A percentile compares a stretch with the other conserved stretches of the same genome.
These are phyloP conservation scores for Collybiopsis luxurians DNA, from an alignment of 768 basidiomycete genomes.

Conservation along the genomic window DNA sequence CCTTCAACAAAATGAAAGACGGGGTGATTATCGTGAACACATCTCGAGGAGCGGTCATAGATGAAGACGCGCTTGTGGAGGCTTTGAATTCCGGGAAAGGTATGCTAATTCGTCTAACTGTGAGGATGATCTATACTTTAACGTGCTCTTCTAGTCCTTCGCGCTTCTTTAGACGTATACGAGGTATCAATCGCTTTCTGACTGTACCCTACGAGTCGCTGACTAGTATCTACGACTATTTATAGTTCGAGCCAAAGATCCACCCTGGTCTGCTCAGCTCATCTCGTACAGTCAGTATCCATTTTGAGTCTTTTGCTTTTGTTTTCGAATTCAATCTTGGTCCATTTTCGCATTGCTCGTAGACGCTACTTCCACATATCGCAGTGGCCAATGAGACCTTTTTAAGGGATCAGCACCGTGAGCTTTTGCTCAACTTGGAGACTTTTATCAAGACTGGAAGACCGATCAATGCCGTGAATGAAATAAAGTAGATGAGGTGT, in stretches of 20 bases:
- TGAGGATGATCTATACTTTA: neutral
- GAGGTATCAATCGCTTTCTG: neutral
- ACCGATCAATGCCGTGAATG: slow-evolving; percentile 7
- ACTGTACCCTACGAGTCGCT: neutral
- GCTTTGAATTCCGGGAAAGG: slow-evolving; percentile 30
- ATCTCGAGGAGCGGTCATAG: slow-evolving; percentile 45
- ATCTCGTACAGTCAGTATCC: neutral
- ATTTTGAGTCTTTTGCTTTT: too few species aligned
- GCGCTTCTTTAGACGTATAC: slow-evolving; percentile 17
- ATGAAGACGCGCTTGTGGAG: slow-evolving; percentile 41
- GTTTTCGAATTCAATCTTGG: neutral
- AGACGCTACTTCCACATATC: slow-evolving; percentile 5
- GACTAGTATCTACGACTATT: neutral
- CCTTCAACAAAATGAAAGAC: slow-evolving; percentile 32
- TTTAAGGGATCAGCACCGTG: slow-evolving; percentile 8
- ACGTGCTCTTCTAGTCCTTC: slow-evolving; percentile 8
- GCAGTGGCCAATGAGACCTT: slow-evolving; percentile 10
- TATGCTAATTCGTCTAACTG: neutral
- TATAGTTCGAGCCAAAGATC: slow-evolving; percentile 12
- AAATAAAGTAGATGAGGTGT: too few species aligned
- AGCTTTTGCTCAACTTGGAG: slow-evolving; percentile 6
- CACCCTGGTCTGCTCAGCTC: slow-evolving; percentile 12
- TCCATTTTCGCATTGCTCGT: too few species aligned
- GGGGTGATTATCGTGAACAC: slow-evolving; percentile 49
- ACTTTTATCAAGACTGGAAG: slow-evolving; percentile 7